Percentiles rank a stretch among this genome's conserved stretches.
phyloP scores from a whole-genome alignment of 805 yeast genomes.

The Kodamaea restingae region DNA sequence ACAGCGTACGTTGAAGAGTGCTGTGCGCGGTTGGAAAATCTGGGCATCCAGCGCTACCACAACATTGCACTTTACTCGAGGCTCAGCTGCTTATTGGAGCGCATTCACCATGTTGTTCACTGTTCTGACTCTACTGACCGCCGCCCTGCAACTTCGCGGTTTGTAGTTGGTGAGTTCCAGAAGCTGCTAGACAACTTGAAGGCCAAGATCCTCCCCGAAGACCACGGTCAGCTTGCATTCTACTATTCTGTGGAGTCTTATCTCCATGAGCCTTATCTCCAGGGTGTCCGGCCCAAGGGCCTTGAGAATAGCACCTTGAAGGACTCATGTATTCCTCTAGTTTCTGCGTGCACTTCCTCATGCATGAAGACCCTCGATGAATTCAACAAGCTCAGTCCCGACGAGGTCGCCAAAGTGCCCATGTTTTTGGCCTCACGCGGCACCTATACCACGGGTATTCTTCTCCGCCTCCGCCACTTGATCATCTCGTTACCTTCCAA shows the following conservation, averaged over 20 bases:
- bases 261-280: conserved; percentile 51
- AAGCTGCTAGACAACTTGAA: conserved; percentile 40
- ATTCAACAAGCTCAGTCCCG: conserved; percentile 41
- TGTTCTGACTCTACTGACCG: conserved; percentile 26
- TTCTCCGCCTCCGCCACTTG: conserved; percentile 52
- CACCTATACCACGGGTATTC: conserved; percentile 63
- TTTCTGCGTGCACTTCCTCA: conserved; percentile 49
- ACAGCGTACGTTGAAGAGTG: conserved; percentile 61
- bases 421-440: conserved; percentile 53
- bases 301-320: conserved; percentile 17
- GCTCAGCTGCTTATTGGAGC: conserved; percentile 58
- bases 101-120: conserved; percentile 50
- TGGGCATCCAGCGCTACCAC: conserved; percentile 28
- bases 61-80: conserved; percentile 56
- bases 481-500: conserved; percentile 49
- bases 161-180: conserved; percentile 48
- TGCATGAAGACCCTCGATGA: conserved; percentile 50
- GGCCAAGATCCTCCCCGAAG: conserved; percentile 32
- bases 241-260: conserved; percentile 64
- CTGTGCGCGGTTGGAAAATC: conserved; percentile 43
- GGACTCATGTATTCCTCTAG: conserved; percentile 35
- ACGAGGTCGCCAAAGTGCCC: conserved; percentile 55
- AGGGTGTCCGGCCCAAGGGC: conserved; percentile 16
- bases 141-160: conserved; percentile 28
- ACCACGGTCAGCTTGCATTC: conserved; percentile 45